A percentile compares a stretch with the other conserved stretches of the same genome.
phyloP scores from a whole-genome alignment of 1,284 basidiomycete genomes.

The Earliella scabrosa region DNA sequence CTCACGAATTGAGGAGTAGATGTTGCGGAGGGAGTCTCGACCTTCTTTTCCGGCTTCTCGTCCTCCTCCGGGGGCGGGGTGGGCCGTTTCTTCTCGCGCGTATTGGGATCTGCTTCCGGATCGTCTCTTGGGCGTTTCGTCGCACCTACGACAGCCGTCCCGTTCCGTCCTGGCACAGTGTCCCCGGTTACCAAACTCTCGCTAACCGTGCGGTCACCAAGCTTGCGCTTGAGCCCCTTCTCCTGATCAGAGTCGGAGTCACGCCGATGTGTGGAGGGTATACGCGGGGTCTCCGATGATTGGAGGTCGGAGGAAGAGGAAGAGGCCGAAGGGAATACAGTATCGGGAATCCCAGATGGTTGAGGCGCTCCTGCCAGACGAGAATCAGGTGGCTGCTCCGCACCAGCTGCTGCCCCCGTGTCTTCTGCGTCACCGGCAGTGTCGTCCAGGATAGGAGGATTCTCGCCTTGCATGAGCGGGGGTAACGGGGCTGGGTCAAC shows the following conservation, averaged over 20 bases:
- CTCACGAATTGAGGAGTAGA: slow-evolving; percentile 53
- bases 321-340: neutral
- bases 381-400: slow-evolving; percentile 29
- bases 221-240: slow-evolving; percentile 69
- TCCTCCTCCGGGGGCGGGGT: slow-evolving; percentile 68
- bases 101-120: slow-evolving; percentile 57
- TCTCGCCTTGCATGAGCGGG: slow-evolving; percentile 21
- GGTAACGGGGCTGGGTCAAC: slow-evolving; percentile 4
- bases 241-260: slow-evolving; percentile 47
- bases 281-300: slow-evolving; percentile 2
- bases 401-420: slow-evolving; percentile 30
- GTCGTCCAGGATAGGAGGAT: slow-evolving; percentile 26
- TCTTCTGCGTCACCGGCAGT: slow-evolving; percentile 29
- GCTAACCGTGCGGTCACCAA: slow-evolving; percentile 48
- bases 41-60: slow-evolving; percentile 24
- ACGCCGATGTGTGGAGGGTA: slow-evolving; percentile 20
- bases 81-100: slow-evolving; percentile 63
- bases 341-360: slow-evolving; percentile 4
- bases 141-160: slow-evolving; percentile 28
- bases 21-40: slow-evolving; percentile 11
- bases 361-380: slow-evolving; percentile 20
- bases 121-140: slow-evolving; percentile 46
- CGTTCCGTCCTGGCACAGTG: slow-evolving; percentile 10
- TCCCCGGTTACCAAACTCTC: slow-evolving; percentile 34
- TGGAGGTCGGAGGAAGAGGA: neutral